Base-by-base conservation (phyloP, 108 stramenopile genomes). In the Seminavis robusta region DNA sequence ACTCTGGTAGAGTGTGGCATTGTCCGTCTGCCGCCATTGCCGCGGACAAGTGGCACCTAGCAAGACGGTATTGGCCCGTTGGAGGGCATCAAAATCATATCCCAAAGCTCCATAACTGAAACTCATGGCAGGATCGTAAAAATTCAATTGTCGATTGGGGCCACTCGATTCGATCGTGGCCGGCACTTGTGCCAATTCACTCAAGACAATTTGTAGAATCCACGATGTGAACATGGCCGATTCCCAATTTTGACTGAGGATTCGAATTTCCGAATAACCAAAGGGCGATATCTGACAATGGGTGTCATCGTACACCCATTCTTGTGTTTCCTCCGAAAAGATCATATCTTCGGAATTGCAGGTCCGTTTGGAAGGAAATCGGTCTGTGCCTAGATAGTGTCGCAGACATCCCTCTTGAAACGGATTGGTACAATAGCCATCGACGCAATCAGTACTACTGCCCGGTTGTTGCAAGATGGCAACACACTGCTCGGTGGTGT, bases 381-480 rank as follows among this genome's bases (percentile, higher is more conserved):
- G 13, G 17, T 38, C 52, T 0, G 27, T 38, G 3, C 61, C 34
- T 25, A 48, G 30, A 25, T 47, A 29, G 16, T 47, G 4, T 10
- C 32, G 42, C 11, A 70, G 17, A 33, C 69, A 70, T 43, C 69
- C 69, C 31, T 33, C 23, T 2, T 33, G 19, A 43, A 63, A 70
- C 10, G 69, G 69, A 50, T 70, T 70, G 26, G 47, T 62, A 36
- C 61, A 62, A n/a, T n/a, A n/a, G n/a, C n/a, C n/a, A n/a, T n/a
- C n/a, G n/a, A n/a, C n/a, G n/a, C n/a, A n/a, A n/a, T n/a, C n/a
- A n/a, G n/a, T n/a, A n/a, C n/a, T n/a, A n/a, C n/a, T n/a, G n/a
- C n/a, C n/a, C n/a, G n/a, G n/a, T n/a, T n/a, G n/a, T n/a, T n/a
- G n/a, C n/a, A n/a, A n/a, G n/a, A n/a, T n/a, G n/a, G n/a, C n/a